phyloP scores from a whole-genome alignment of 495 filamentous ascomycete species.

The Letharia lupina region DNA sequence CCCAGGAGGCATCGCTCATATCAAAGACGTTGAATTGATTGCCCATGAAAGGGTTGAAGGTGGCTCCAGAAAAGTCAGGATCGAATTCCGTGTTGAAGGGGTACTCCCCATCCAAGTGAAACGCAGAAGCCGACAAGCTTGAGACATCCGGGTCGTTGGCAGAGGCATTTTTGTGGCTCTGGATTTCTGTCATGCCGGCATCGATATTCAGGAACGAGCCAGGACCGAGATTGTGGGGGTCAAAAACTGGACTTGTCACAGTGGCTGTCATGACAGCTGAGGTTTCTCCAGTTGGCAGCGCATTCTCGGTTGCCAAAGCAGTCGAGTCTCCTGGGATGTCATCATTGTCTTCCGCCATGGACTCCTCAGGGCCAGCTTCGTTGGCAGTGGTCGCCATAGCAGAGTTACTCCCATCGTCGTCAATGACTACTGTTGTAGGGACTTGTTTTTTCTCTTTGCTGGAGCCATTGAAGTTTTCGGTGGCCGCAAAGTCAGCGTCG shows the following conservation, averaged over 20 bases:
- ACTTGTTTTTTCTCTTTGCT: background rate
- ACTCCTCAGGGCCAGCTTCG: background rate
- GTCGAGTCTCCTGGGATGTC: background rate
- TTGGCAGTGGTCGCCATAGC: background rate
- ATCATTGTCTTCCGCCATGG: background rate
- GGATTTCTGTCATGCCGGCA: background rate
- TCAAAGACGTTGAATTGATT: conserved; percentile 25
- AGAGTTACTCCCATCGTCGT: background rate
- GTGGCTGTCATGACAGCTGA: background rate
- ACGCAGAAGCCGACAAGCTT: background rate
- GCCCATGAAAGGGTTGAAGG: conserved; percentile 20
- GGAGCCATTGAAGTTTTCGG: background rate
- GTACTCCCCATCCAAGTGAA: background rate
- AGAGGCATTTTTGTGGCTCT: background rate
- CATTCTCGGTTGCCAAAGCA: background rate
- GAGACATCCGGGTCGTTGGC: background rate
- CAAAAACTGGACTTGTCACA: background rate
- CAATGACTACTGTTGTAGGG: background rate
- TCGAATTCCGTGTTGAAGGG: conserved; percentile 6
- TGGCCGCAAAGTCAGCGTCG: background rate
- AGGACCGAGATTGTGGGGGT: background rate
- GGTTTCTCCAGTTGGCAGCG: background rate
- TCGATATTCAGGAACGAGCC: background rate
- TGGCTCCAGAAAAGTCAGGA: background rate
- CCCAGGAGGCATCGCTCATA: conserved; percentile 13